These are phyloP conservation scores for Fonsecaea monophora DNA, from an alignment of 2,329 filamentous ascomycete species.

Conservation along the genomic window DNA sequence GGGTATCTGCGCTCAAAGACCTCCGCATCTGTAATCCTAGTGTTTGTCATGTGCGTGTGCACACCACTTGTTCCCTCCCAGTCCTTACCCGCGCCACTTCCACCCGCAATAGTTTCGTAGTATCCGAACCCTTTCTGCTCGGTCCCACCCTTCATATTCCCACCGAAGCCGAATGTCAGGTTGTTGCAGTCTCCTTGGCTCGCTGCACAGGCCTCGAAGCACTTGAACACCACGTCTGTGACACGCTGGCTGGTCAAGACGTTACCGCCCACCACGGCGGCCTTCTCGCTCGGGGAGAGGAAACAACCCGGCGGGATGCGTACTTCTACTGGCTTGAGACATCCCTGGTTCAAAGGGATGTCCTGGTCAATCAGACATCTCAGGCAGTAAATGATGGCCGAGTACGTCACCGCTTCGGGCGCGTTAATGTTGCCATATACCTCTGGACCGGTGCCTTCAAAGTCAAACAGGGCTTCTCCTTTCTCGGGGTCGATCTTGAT, in stretches of 20 bases:
- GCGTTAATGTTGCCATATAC: conserved; percentile 83
- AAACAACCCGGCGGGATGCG: conserved; percentile 75
- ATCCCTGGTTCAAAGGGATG: conserved; percentile 87
- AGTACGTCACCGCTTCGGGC: conserved; percentile 80
- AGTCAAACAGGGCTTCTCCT: conserved; percentile 79
- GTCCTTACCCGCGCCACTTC: conserved; percentile 74
- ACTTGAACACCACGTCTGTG: conserved; percentile 81
- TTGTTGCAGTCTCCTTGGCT: conserved; percentile 84
- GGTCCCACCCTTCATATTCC: conserved; percentile 56
- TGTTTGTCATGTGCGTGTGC: conserved; percentile 88
- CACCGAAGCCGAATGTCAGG: conserved; percentile 81
- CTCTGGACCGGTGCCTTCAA: conserved; percentile 78
- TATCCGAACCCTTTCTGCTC: conserved; percentile 78
- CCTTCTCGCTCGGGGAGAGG: conserved; percentile 75
- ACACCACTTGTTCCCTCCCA: conserved; percentile 81
- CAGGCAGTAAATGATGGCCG: conserved; percentile 84
- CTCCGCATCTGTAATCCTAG: conserved; percentile 81
- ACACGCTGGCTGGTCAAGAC: conserved; percentile 80
- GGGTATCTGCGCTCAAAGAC: conserved; percentile 82
- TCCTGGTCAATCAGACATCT: conserved; percentile 80
- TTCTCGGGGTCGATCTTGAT: conserved; percentile 76
- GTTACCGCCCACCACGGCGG: conserved; percentile 83
- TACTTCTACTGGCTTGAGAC: conserved; percentile 76
- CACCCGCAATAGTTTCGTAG: conserved; percentile 86
- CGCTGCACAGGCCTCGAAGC: conserved; percentile 79